These are phyloP conservation scores for Podosphaera xanthii DNA, from an alignment of 2,329 filamentous ascomycete genomes.

Conservation along the genomic window DNA sequence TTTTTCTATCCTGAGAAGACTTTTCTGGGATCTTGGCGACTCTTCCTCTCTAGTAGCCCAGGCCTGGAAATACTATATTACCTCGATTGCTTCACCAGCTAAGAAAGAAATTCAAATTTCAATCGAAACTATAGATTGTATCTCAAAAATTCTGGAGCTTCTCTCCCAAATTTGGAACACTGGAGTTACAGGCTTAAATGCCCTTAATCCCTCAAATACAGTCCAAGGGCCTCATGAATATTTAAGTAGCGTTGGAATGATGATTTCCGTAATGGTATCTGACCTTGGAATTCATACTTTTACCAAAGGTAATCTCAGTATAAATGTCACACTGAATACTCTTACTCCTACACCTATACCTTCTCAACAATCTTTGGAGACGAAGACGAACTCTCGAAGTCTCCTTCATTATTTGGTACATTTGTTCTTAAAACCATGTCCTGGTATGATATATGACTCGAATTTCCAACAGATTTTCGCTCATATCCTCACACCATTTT, in stretches of 20 bases:
- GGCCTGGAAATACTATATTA: constrained; percentile 39
- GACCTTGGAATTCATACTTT: constrained; percentile 36
- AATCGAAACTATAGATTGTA: constrained; percentile 56
- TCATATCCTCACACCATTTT: constrained; percentile 33
- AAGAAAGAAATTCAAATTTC: constrained; percentile 80
- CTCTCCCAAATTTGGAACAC: constrained; percentile 45
- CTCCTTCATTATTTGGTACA: constrained; percentile 44
- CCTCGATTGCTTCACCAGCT: constrained; percentile 41
- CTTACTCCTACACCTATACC: neutral
- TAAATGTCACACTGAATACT: constrained; percentile 22
- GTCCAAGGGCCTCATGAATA: constrained; percentile 29
- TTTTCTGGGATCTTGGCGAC: constrained; percentile 38
- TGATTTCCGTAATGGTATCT: constrained; percentile 25
- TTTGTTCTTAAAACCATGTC: constrained; percentile 22
- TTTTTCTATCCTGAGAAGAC: constrained; percentile 33
- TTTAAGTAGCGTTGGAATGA: constrained; percentile 28
- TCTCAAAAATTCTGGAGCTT: constrained; percentile 47
- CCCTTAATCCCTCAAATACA: constrained; percentile 9
- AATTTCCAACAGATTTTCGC: constrained; percentile 18
- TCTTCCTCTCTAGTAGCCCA: constrained; percentile 26
- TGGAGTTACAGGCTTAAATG: constrained; percentile 19
- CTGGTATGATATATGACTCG: constrained; percentile 9
- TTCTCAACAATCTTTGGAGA: constrained; percentile 1
- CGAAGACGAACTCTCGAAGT: constrained; percentile 26
- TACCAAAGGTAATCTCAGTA: constrained; percentile 33